Evolutionary conservation across 331 rosid genomes (phyloP), one percentile per base, ranked within the genome.

Genomic region (Rhamnella rubrinervis): DNA sequence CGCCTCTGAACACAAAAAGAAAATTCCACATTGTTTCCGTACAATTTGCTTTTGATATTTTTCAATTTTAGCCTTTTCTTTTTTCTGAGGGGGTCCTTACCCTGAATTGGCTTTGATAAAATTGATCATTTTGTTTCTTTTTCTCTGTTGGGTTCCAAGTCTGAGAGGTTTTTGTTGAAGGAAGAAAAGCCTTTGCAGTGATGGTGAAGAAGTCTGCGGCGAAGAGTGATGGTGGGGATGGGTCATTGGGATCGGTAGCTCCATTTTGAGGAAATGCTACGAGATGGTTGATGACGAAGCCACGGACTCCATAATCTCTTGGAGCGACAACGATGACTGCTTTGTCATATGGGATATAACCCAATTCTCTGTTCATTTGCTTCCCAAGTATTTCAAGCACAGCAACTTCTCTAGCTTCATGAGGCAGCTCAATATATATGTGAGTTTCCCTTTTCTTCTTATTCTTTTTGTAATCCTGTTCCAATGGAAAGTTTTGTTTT

Each of bases 201-300:
- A 85, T 71, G 95, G 89, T 77, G 72, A 83, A 81, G 71, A 83
- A 81, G 71, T 75, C 82, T 59, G 47, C 70, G 51, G 82, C 70
- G 68, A 75, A 38, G 38, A 23, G 57, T 44, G 77, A 66, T 57
- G 79, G 72, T 51, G 91, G 82, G 61, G 79, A 82, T 1, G 74
- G 21, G 15, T 60, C 77, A 39, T 26, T 37, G 11, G 63, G 62
- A 8, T 71, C 92, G 56, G 86, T 87, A 74, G 75, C 97, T 35
- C 99, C 99, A 1, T 95, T 95, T 79, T 89, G 71, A 87, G 63
- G 20, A 95, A 95, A 28, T 89, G 97, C 78, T 95, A 89, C 62
- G 87, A 87, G 41, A 95, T 95, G 93, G 96, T 95, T 14, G 89
- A 89, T 59, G 96, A 91, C 37, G 68, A 23, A 13, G 78, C 83